Conservation (phyloP, 2,329 filamentous ascomycete species). For the Fusarium floridanum region DNA sequence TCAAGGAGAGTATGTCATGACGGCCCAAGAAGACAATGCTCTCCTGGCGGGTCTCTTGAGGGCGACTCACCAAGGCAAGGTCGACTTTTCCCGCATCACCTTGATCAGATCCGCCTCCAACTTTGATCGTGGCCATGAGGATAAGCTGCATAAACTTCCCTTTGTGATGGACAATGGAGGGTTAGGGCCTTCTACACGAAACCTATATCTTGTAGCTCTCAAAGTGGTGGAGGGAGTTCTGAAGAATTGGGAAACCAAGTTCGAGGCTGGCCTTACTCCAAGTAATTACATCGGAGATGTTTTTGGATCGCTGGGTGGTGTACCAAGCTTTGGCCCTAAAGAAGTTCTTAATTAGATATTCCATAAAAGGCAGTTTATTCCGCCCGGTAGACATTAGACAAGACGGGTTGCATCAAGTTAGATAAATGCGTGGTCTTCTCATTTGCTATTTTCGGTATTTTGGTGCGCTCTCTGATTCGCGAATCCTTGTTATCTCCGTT, state of each 20-base stretch:
- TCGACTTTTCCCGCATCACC: conserved; percentile 33
- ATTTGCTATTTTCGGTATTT: background rate
- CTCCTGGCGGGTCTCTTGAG: conserved; percentile 29
- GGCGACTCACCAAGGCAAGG: conserved; percentile 24
- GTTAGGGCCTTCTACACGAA: conserved; percentile 31
- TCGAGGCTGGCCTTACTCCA: conserved; percentile 12
- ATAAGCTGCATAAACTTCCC: conserved; percentile 31
- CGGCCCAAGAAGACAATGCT: conserved; percentile 40
- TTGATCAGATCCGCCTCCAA: conserved; percentile 38
- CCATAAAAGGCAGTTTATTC: background rate
- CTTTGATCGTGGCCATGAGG: conserved; percentile 36
- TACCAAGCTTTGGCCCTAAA: conserved; percentile 29
- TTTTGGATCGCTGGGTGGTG: conserved; percentile 36
- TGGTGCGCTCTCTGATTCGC: background rate
- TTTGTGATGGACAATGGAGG: conserved; percentile 41
- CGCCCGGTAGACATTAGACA: background rate
- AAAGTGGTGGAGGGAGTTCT: conserved; percentile 30
- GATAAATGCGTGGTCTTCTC: background rate
- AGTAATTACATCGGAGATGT: conserved; percentile 38
- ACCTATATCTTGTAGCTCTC: conserved; percentile 30
- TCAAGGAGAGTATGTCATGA: conserved; percentile 35
- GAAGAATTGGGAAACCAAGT: conserved; percentile 21
- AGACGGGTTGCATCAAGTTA: background rate
- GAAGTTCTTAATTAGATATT: background rate
- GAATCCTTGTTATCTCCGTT: background rate